Conservation (phyloP, 2,329 filamentous ascomycete genomes). For the Byssochlamys sp. region DNA sequence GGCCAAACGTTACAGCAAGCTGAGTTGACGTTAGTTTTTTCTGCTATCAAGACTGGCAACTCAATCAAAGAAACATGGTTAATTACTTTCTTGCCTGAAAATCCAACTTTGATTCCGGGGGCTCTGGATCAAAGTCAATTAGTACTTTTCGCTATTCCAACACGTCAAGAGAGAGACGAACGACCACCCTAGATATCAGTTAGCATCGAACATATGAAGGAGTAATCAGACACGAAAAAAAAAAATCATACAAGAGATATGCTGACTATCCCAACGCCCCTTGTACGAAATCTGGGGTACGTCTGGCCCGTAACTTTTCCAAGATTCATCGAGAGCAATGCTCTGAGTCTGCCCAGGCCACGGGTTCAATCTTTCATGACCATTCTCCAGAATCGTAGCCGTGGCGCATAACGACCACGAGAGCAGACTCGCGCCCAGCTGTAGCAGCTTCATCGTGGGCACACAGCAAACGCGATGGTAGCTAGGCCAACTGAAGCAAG, state of each 20-base stretch:
- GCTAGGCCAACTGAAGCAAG: neutral
- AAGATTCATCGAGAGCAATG: constrained; percentile 24
- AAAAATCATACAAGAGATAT: constrained; percentile 41
- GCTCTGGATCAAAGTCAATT: constrained; percentile 21
- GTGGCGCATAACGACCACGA: constrained; percentile 13
- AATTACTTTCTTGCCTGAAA: constrained; percentile 43
- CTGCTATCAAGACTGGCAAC: neutral
- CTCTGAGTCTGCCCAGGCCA: constrained; percentile 29
- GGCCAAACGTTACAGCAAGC: constrained; percentile 47
- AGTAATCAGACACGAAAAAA: neutral
- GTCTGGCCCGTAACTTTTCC: constrained; percentile 43
- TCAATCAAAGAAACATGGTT: constrained; percentile 16
- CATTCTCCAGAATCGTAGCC: constrained; percentile 37
- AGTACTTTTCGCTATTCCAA: neutral
- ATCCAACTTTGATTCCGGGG: constrained; percentile 47
- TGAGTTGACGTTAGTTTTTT: constrained; percentile 7
- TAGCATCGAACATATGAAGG: constrained; percentile 1
- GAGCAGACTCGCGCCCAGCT: constrained; percentile 4
- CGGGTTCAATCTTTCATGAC: constrained; percentile 28
- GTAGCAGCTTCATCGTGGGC: constrained; percentile 11
- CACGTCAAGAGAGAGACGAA: constrained; percentile 24
- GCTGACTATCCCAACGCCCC: constrained; percentile 52
- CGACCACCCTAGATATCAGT: constrained; percentile 41
- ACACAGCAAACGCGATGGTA: neutral
- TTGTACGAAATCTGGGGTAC: constrained; percentile 51